phyloP scores from a whole-genome alignment of 495 filamentous ascomycete genomes.

The Penicillium cinerascens region DNA sequence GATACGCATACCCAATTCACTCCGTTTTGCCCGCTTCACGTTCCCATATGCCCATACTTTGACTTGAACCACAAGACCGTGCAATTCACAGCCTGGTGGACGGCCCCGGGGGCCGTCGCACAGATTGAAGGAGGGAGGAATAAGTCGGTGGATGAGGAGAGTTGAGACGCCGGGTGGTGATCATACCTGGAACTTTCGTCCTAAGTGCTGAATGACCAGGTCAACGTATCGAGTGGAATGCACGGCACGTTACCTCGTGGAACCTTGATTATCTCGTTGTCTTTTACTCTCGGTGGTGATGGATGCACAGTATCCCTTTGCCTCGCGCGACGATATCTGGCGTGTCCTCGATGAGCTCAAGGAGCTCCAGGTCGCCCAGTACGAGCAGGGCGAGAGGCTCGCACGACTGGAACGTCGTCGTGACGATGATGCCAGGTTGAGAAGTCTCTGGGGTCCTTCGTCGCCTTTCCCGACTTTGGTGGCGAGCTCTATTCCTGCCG shows the following conservation, averaged over 20 bases:
- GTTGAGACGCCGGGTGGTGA: background rate
- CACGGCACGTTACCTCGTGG: background rate
- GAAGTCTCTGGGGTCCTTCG: slow-evolving; percentile 75
- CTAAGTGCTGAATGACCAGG: background rate
- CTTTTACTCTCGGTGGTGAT: slow-evolving; percentile 35
- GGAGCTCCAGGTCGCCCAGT: slow-evolving; percentile 72
- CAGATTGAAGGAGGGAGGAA: slow-evolving; percentile 33
- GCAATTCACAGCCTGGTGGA: slow-evolving; percentile 35
- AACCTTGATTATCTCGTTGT: background rate
- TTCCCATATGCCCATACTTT: slow-evolving; percentile 11
- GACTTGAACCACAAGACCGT: slow-evolving; percentile 13
- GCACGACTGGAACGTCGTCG: slow-evolving; percentile 75
- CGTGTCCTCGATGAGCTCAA: slow-evolving; percentile 84
- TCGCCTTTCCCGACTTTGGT: slow-evolving; percentile 78
- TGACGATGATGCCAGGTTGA: slow-evolving; percentile 76
- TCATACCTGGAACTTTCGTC: background rate
- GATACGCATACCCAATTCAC: background rate
- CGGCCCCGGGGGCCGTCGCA: slow-evolving; percentile 48
- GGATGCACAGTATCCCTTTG: slow-evolving; percentile 63
- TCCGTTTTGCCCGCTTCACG: background rate
- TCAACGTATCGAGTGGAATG: background rate
- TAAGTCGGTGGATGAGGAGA: slow-evolving; percentile 6
- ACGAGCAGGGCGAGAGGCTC: slow-evolving; percentile 77
- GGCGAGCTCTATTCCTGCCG: slow-evolving; percentile 67
- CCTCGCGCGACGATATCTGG: slow-evolving; percentile 76